A percentile compares a stretch with the other conserved stretches of the same genome.
phyloP scores from a whole-genome alignment of 345 rosid species.

The Lepidium didymum region DNA sequence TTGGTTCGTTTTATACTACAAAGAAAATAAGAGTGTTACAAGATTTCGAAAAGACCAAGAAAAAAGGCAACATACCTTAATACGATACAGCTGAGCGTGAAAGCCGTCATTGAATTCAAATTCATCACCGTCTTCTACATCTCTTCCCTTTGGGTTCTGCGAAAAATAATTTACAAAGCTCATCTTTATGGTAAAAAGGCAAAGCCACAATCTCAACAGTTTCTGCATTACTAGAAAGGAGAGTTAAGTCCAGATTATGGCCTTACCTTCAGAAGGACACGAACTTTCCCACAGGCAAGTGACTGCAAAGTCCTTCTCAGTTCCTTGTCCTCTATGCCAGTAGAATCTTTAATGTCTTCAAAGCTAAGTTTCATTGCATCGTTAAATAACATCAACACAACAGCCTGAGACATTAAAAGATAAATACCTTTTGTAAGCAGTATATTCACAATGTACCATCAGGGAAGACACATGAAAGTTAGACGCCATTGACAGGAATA shows the following conservation, averaged over 20 bases:
- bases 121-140: constrained; percentile 83
- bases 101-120: constrained; percentile 79
- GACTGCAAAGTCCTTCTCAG: constrained; percentile 91
- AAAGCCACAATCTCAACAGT: background rate
- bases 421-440: constrained; percentile 2
- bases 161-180: background rate
- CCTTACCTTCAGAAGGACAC: constrained; percentile 83
- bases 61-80: constrained; percentile 46
- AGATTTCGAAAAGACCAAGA: background rate
- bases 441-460: background rate
- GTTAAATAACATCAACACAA: constrained; percentile 92
- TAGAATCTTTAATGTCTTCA: constrained; percentile 87
- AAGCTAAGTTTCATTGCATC: constrained; percentile 88
- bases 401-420: constrained; percentile 50
- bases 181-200: background rate
- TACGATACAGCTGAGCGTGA: constrained; percentile 74
- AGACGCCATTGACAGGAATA: background rate
- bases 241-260: background rate
- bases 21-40: background rate
- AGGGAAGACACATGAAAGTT: background rate
- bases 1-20: background rate
- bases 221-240: background rate
- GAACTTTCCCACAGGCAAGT: constrained; percentile 95
- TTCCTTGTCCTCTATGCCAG: constrained; percentile 93
- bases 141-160: constrained; percentile 92